These are phyloP conservation scores for Fraxinus quadrangulata DNA, from an alignment of 257 asterid genomes.

Conservation along the genomic window DNA sequence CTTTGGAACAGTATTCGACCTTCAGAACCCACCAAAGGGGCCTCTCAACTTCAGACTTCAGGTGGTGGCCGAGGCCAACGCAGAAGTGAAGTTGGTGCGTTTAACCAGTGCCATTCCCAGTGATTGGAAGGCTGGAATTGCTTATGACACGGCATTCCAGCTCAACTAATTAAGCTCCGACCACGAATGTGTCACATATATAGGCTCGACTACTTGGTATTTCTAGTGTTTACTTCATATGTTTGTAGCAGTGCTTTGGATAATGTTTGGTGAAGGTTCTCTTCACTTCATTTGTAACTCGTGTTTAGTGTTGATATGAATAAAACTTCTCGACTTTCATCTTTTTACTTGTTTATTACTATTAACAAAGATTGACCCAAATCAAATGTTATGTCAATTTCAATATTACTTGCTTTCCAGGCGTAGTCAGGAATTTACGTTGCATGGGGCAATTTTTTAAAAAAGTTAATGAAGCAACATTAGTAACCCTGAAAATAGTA, in stretches of 20 bases:
- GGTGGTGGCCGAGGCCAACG: constrained; percentile 27
- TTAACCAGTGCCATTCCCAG: constrained; percentile 41
- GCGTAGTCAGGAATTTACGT: too few relatives aligned
- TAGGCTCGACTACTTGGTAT: background rate
- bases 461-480: too few relatives aligned
- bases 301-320: background rate
- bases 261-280: background rate
- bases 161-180: constrained; percentile 16
- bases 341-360: too few relatives aligned
- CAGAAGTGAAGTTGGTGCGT: constrained; percentile 48
- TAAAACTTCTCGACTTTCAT: too few relatives aligned
- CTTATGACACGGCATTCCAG: constrained; percentile 62
- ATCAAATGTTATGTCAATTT: background rate
- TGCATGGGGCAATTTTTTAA: too few relatives aligned
- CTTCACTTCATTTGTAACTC: background rate
- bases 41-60: constrained; percentile 48
- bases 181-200: background rate
- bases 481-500: too few relatives aligned
- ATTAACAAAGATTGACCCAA: background rate
- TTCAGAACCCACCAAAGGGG: constrained; percentile 55
- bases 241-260: background rate
- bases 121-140: constrained; percentile 68
- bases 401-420: background rate
- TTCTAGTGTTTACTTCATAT: background rate
- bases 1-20: constrained; percentile 66